Evolutionary conservation across 257 asterid species (phyloP).

Genomic region (Fraxinus excelsior): DNA sequence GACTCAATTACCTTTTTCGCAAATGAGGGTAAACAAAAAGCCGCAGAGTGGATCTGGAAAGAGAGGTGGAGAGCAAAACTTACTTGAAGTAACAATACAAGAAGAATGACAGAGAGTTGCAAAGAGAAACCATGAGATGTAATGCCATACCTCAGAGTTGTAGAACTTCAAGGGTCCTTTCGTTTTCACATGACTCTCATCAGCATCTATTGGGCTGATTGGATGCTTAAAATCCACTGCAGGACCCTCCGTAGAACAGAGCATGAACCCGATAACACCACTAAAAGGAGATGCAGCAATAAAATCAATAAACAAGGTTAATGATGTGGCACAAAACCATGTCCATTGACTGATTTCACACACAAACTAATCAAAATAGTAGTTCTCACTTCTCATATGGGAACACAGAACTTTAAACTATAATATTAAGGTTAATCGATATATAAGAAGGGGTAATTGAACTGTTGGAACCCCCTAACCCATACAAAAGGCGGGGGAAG

Average conservation of each 20-base stretch:
- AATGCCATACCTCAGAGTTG: conserved; percentile 68
- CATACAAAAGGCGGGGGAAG: not conserved
- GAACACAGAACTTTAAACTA: not conserved
- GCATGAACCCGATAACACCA: conserved; percentile 91
- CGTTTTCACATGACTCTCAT: conserved; percentile 39
- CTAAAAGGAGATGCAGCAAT: conserved; percentile 35
- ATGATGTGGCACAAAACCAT: conserved; percentile 10
- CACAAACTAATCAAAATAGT: not conserved
- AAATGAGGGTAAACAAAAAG: conserved; percentile 91
- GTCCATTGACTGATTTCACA: not conserved
- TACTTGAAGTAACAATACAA: not conserved
- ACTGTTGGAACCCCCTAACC: not conserved
- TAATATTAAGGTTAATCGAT: not conserved
- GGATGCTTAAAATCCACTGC: conserved; percentile 74
- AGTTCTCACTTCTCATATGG: not conserved
- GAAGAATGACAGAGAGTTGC: conserved; percentile 2
- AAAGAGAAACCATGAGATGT: not conserved
- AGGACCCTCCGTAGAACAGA: conserved; percentile 82
- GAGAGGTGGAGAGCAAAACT: conserved; percentile 10
- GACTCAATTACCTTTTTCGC: conserved; percentile 81
- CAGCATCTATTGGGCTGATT: conserved; percentile 61
- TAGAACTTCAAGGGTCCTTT: conserved; percentile 63
- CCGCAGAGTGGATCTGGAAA: conserved; percentile 82
- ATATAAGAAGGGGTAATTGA: not conserved
- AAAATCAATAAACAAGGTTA: conserved; percentile 8